A percentile compares a stretch with the other conserved stretches of the same genome.
Conservation (phyloP, 1,284 basidiomycete species). For the Apiotrichum siamense region DNA sequence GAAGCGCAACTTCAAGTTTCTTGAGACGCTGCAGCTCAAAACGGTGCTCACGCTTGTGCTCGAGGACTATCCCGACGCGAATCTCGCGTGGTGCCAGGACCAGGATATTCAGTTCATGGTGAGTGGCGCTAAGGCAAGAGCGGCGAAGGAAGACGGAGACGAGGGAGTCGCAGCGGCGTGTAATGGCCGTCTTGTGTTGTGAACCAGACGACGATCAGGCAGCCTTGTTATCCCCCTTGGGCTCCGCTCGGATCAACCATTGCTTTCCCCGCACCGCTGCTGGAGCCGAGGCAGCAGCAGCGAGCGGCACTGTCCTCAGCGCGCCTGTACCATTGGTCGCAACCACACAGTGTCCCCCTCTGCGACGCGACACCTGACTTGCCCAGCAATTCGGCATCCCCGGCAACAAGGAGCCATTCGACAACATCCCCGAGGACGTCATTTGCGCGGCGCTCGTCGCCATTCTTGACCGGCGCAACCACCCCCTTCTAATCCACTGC, state of each 20-base stretch:
- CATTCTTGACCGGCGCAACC: conserved; percentile 53
- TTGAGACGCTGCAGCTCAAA: conserved; percentile 51
- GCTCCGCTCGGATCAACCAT: too few species aligned
- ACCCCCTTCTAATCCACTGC: conserved; percentile 55
- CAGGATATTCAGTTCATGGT: conserved; percentile 46
- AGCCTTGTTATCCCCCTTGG: too few species aligned
- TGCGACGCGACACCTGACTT: neutral
- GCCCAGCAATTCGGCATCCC: conserved; percentile 54
- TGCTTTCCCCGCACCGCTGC: too few species aligned
- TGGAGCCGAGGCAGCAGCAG: too few species aligned
- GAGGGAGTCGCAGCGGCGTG: too few species aligned
- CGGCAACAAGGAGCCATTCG: conserved; percentile 54
- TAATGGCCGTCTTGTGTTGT: too few species aligned
- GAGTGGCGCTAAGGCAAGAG: conserved; percentile 1
- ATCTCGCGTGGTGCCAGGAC: conserved; percentile 48
- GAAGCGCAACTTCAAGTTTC: conserved; percentile 53
- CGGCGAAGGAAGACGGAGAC: too few species aligned
- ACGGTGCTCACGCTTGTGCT: conserved; percentile 54
- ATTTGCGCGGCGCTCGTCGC: conserved; percentile 53
- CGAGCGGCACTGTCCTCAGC: too few species aligned
- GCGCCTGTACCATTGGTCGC: too few species aligned
- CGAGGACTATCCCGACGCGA: conserved; percentile 54
- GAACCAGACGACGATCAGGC: too few species aligned
- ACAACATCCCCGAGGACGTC: conserved; percentile 53
- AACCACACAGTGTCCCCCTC: neutral